A percentile compares a stretch with the other conserved stretches of the same genome.
These are phyloP conservation scores for Collariella sp. DNA, from an alignment of 495 filamentous ascomycete species.

Conservation along the genomic window DNA sequence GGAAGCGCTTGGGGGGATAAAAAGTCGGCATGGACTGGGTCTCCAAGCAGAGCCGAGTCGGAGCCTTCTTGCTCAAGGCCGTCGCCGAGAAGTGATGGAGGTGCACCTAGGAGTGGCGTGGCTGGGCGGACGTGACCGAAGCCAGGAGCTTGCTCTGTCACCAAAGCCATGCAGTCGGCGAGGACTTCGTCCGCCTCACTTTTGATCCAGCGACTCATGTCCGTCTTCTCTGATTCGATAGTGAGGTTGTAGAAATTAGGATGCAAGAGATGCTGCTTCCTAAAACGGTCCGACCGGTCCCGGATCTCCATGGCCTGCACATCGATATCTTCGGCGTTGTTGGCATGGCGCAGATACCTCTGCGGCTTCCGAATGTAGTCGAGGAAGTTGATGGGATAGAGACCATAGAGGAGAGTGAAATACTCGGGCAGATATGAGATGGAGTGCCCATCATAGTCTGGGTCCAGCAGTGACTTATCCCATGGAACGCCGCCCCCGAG, in stretches of 20 bases:
- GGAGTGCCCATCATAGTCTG: constrained; percentile 49
- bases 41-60: constrained; percentile 30
- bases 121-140: background rate
- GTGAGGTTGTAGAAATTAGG: constrained; percentile 66
- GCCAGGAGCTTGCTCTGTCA: constrained; percentile 17
- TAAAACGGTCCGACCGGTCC: constrained; percentile 56
- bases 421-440: constrained; percentile 65
- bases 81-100: constrained; percentile 8
- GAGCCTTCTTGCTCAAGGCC: constrained; percentile 14
- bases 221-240: constrained; percentile 60
- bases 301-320: constrained; percentile 63
- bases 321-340: constrained; percentile 59
- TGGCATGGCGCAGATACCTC: constrained; percentile 55
- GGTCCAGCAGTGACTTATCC: constrained; percentile 50
- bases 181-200: constrained; percentile 64
- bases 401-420: constrained; percentile 69
- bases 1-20: constrained; percentile 41
- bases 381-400: constrained; percentile 74
- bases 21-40: constrained; percentile 21
- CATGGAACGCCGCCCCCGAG: constrained; percentile 32
- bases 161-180: constrained; percentile 54
- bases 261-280: constrained; percentile 58
- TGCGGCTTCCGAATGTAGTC: constrained; percentile 69
- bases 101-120: background rate
- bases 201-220: constrained; percentile 62